phyloP scores from a whole-genome alignment of 2,329 filamentous ascomycete genomes.

The Cladosporium velox region DNA sequence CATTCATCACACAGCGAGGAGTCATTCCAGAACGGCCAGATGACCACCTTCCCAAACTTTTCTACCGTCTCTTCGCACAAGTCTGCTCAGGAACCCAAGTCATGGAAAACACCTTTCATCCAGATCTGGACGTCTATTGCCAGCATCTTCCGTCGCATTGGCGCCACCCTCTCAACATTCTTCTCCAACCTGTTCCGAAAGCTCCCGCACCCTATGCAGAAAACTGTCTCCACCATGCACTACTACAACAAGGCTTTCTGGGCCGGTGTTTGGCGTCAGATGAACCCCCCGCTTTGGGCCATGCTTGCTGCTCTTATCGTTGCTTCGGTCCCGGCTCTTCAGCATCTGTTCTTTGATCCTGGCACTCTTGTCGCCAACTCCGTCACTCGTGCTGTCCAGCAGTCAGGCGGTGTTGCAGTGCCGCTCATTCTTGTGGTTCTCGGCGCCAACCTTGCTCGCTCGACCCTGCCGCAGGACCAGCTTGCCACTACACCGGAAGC shows the following conservation, averaged over 20 bases:
- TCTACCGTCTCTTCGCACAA: conserved; percentile 26
- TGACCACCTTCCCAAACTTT: conserved; percentile 49
- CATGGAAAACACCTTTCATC: conserved; percentile 23
- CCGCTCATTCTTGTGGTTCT: conserved; percentile 93
- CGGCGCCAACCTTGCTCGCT: conserved; percentile 89
- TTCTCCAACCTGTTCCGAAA: conserved; percentile 46
- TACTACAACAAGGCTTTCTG: conserved; percentile 54
- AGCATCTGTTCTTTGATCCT: conserved; percentile 82
- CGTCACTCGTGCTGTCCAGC: conserved; percentile 80
- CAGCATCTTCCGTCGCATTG: conserved; percentile 31
- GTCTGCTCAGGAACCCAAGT: conserved; percentile 27
- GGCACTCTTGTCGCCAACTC: conserved; percentile 92
- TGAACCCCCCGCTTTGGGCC: conserved; percentile 98
- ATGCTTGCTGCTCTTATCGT: conserved; percentile 92
- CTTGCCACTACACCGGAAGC: conserved; percentile 70
- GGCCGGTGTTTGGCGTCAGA: conserved; percentile 81
- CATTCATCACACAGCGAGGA: conserved; percentile 23
- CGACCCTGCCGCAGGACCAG: conserved; percentile 73
- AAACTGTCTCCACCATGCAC: conserved; percentile 46
- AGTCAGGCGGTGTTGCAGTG: conserved; percentile 87
- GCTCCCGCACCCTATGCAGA: conserved; percentile 58
- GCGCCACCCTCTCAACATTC: conserved; percentile 31
- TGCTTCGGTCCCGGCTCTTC: conserved; percentile 80
- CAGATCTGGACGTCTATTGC: conserved; percentile 26
- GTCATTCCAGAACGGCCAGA: conserved; percentile 52